Conservation (phyloP, 371 early-diverging fungal species). For the Syncephalastrum monosporum region DNA sequence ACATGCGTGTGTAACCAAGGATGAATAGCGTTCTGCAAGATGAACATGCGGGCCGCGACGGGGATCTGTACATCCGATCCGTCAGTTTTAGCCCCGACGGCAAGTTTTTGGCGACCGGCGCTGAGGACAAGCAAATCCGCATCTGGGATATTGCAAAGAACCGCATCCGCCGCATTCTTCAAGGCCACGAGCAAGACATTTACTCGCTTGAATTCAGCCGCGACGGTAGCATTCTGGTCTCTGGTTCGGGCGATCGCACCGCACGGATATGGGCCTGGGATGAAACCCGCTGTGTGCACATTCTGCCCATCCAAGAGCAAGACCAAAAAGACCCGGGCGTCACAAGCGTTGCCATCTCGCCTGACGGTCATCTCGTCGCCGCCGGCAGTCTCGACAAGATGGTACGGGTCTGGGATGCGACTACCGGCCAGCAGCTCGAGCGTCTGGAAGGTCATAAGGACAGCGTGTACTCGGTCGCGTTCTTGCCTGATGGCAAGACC, state of each 20-base stretch:
- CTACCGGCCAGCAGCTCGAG: constrained; percentile 79
- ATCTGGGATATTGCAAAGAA: constrained; percentile 77
- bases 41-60: constrained; percentile 60
- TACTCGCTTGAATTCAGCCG: constrained; percentile 93
- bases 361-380: constrained; percentile 73
- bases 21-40: constrained; percentile 70
- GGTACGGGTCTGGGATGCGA: constrained; percentile 89
- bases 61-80: constrained; percentile 88
- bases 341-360: constrained; percentile 88
- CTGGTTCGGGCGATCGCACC: constrained; percentile 94
- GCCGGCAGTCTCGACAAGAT: constrained; percentile 90
- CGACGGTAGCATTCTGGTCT: constrained; percentile 87
- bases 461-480: constrained; percentile 94
- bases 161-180: constrained; percentile 62
- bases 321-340: constrained; percentile 89
- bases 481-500: constrained; percentile 89
- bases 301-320: constrained; percentile 74
- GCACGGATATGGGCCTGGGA: constrained; percentile 86
- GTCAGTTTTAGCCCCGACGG: constrained; percentile 97
- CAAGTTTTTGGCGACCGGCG: constrained; percentile 91
- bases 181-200: constrained; percentile 96
- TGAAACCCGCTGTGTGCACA: constrained; percentile 65
- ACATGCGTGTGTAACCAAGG: no score
- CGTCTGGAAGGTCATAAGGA: constrained; percentile 94
- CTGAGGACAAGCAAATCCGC: constrained; percentile 95